Evolutionary conservation across 768 basidiomycete genomes (phyloP).

Genomic region (Mycena crocata): DNA sequence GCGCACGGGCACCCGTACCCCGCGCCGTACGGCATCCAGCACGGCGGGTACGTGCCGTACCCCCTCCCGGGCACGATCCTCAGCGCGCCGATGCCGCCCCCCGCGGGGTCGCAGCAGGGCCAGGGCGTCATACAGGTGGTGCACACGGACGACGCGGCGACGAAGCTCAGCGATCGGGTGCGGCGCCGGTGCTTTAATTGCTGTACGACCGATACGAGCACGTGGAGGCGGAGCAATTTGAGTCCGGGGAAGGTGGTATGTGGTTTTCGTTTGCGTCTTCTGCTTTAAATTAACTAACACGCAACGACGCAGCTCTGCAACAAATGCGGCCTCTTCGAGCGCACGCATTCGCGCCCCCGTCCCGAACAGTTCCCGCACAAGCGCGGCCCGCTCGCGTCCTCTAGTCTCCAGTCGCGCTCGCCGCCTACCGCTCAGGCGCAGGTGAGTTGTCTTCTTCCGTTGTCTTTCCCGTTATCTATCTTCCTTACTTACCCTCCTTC

Average conservation of each 20-base stretch:
- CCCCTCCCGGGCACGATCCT: conserved; percentile 40
- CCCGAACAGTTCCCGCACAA: conserved; percentile 88
- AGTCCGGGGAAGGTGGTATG: conserved; percentile 82
- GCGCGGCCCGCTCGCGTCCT: conserved; percentile 71
- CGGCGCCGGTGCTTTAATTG: conserved; percentile 86
- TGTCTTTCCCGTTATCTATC: no score
- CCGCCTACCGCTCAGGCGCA: conserved; percentile 47
- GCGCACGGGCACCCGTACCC: conserved; percentile 24
- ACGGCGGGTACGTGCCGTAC: conserved; percentile 22
- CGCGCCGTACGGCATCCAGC: conserved; percentile 16
- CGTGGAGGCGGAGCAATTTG: conserved; percentile 82
- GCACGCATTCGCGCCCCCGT: conserved; percentile 81
- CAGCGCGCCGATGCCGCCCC: conserved; percentile 26
- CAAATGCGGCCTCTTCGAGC: conserved; percentile 86
- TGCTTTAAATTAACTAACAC: conserved; percentile 40
- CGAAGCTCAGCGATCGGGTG: conserved; percentile 82
- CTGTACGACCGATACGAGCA: conserved; percentile 86
- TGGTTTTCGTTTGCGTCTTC: conserved; percentile 5
- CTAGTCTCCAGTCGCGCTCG: conserved; percentile 62
- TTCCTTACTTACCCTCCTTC: no score
- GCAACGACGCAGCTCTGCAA: conserved; percentile 57
- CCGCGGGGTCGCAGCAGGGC: conserved; percentile 13
- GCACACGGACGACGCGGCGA: conserved; percentile 83
- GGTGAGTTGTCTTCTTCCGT: not conserved
- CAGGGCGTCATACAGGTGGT: conserved; percentile 39